Evolutionary conservation across 805 yeast species (phyloP).

Genomic region (Saccharomycopsis sp.): DNA sequence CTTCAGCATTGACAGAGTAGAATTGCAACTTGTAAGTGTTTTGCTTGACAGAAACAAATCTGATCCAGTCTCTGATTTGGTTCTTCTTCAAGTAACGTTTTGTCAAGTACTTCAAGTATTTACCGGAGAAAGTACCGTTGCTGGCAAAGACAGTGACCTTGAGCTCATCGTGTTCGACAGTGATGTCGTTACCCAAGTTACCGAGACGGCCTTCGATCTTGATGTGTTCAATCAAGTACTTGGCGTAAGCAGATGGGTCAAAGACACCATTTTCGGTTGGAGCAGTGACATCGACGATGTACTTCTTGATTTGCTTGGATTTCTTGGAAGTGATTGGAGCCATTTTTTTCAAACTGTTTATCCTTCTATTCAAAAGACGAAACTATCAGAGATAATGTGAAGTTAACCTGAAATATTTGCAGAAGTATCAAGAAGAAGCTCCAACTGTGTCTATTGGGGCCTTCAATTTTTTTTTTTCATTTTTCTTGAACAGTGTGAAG

Average conservation of each 20-base stretch:
- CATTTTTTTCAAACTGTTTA: constrained; percentile 40
- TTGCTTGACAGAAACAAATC: constrained; percentile 93
- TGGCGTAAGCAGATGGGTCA: constrained; percentile 95
- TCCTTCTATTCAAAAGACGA: too few species aligned
- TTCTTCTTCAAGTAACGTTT: constrained; percentile 99
- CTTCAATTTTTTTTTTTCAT: too few species aligned
- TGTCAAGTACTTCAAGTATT: constrained; percentile 98
- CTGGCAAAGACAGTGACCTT: constrained; percentile 83
- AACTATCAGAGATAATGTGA: constrained; percentile 21
- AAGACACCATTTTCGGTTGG: constrained; percentile 96
- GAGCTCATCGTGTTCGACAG: constrained; percentile 79
- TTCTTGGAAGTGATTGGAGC: constrained; percentile 90
- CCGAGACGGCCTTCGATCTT: constrained; percentile 96
- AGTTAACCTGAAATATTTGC: constrained; percentile 22
- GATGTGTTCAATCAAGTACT: constrained; percentile 98
- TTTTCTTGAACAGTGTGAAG: background rate
- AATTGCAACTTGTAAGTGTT: constrained; percentile 95
- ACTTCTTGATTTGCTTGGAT: constrained; percentile 78
- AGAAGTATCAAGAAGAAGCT: background rate
- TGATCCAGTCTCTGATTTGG: constrained; percentile 99
- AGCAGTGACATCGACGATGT: constrained; percentile 92
- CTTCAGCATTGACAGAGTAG: constrained; percentile 98
- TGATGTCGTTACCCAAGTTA: constrained; percentile 92
- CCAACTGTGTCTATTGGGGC: background rate
- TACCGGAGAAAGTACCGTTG: constrained; percentile 96